These are phyloP conservation scores for Metschnikowia anglica DNA, from an alignment of 805 yeast genomes.

Conservation along the genomic window DNA sequence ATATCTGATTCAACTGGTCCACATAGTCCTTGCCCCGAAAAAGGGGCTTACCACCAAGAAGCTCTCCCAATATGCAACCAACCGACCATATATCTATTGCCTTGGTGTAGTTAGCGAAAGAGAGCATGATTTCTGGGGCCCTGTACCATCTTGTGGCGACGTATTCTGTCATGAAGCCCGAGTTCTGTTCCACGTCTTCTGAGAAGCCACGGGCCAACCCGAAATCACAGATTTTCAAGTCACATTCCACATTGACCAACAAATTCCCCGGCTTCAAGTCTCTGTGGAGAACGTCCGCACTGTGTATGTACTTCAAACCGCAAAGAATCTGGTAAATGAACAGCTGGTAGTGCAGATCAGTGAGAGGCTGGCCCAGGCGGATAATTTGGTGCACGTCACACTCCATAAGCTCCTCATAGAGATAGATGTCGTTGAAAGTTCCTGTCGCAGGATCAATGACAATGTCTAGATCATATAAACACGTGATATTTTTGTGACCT, in stretches of 20 bases:
- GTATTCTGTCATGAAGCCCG: constrained; percentile 94
- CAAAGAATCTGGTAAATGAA: constrained; percentile 90
- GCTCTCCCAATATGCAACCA: constrained; percentile 94
- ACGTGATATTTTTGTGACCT: constrained; percentile 95
- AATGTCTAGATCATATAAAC: constrained; percentile 91
- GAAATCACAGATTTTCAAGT: constrained; percentile 92
- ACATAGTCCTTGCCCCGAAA: constrained; percentile 96
- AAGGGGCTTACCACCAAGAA: constrained; percentile 85
- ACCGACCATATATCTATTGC: constrained; percentile 98
- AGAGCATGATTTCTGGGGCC: constrained; percentile 96
- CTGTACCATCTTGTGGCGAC: constrained; percentile 99
- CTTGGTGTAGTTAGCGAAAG: constrained; percentile 91
- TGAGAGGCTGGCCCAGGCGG: constrained; percentile 86
- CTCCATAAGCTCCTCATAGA: constrained; percentile 97
- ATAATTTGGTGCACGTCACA: constrained; percentile 98
- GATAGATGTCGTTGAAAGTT: constrained; percentile 83
- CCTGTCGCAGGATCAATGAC: constrained; percentile 62
- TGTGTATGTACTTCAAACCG: constrained; percentile 85
- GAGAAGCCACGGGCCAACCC: constrained; percentile 93
- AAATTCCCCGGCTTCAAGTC: constrained; percentile 94
- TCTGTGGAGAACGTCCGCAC: constrained; percentile 90
- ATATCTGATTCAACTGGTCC: constrained; percentile 86
- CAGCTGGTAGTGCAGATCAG: constrained; percentile 93
- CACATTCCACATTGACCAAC: constrained; percentile 94
- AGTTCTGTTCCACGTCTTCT: constrained; percentile 76